These are phyloP conservation scores for Colletotrichum scovillei DNA, from an alignment of 2,329 filamentous ascomycete species.

Conservation along the genomic window DNA sequence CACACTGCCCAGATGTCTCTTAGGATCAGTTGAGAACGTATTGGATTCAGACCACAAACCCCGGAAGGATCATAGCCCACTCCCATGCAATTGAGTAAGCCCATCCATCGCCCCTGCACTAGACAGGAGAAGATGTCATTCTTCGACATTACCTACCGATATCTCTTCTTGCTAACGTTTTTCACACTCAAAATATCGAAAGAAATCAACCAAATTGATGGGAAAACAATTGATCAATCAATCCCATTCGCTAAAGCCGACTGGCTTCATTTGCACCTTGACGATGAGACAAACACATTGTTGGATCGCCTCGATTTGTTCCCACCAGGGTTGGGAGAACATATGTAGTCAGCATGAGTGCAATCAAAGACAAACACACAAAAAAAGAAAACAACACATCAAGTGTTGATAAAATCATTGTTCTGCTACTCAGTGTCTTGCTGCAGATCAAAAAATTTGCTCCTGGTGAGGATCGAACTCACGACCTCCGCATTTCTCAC, in stretches of 20 bases:
- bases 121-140: too few relatives aligned
- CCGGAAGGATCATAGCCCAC: background rate
- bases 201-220: background rate
- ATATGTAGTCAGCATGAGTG: background rate
- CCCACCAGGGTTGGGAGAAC: background rate
- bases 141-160: background rate
- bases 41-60: background rate
- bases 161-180: background rate
- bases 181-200: background rate
- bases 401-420: too few relatives aligned
- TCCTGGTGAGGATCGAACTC: slow-evolving; percentile 46
- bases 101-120: too few relatives aligned
- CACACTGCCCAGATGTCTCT: background rate
- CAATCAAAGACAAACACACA: too few relatives aligned
- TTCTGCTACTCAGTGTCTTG: too few relatives aligned
- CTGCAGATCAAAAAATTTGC: slow-evolving; percentile 11
- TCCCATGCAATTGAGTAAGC: background rate
- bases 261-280: background rate
- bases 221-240: too few relatives aligned
- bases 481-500: slow-evolving; percentile 45
- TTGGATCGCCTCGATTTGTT: background rate
- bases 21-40: background rate
- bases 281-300: background rate
- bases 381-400: too few relatives aligned
- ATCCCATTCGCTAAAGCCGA: background rate